Percentiles rank a stretch among this genome's conserved stretches.
Conservation (phyloP, 306 rosid genomes). For the Cucumis sativus region Cucumber_9930_V3 NC_026657.2:260001-260500, state of each 20-base stretch:
- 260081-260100: constrained; percentile 21
- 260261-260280: constrained; percentile 80
- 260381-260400: constrained; percentile 83
- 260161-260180: constrained; percentile 17
- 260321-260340: not conserved
- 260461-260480: not conserved
- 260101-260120: constrained; percentile 63
- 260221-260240: constrained; percentile 62
- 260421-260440: constrained; percentile 38
- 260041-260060: not conserved
- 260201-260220: constrained; percentile 71
- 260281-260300: constrained; percentile 20
- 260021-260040: not conserved
- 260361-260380: constrained; percentile 25
- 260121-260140: constrained; percentile 40
- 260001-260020: not conserved
- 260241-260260: constrained; percentile 78
- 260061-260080: constrained; percentile 32
- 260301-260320: not conserved
- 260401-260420: constrained; percentile 91
- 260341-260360: not conserved
- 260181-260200: constrained; percentile 20
- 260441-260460: constrained; percentile 19
- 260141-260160: constrained; percentile 30
- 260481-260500: not conserved